Percentiles rank a stretch among this genome's conserved stretches.
These are phyloP conservation scores for Tulasnella sp. DNA, from an alignment of 768 basidiomycete genomes.

Conservation along the genomic window DNA sequence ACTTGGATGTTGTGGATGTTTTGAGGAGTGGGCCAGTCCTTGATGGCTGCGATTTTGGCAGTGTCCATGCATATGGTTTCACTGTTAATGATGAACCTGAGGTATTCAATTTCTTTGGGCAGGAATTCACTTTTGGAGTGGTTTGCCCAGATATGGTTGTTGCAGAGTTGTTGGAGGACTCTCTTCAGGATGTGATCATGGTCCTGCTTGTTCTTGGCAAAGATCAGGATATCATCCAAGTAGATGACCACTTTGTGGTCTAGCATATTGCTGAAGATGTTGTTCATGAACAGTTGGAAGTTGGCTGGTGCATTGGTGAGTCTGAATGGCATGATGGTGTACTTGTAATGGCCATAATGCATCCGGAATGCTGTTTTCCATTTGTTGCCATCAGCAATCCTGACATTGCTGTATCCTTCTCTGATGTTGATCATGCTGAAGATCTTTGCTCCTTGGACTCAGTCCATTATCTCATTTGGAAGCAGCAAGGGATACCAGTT, in stretches of 20 bases:
- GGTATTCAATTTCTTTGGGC: constrained; percentile 13
- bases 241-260: constrained; percentile 18
- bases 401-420: too few relatives aligned
- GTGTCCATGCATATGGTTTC: constrained; percentile 21
- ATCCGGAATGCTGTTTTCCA: constrained; percentile 30
- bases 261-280: constrained; percentile 18
- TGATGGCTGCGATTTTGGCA: constrained; percentile 22
- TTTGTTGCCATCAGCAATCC: too few relatives aligned
- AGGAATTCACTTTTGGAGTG: constrained; percentile 21
- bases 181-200: constrained; percentile 16
- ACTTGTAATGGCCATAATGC: constrained; percentile 21
- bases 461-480: too few relatives aligned
- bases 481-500: neutral
- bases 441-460: too few relatives aligned
- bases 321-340: constrained; percentile 23
- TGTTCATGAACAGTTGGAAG: constrained; percentile 23
- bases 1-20: constrained; percentile 21
- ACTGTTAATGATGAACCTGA: constrained; percentile 18
- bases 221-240: constrained; percentile 23
- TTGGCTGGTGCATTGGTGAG: constrained; percentile 22
- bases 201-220: constrained; percentile 10
- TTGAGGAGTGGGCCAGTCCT: constrained; percentile 22
- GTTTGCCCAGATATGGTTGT: constrained; percentile 17
- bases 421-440: too few relatives aligned
- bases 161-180: constrained; percentile 19